Conservation (phyloP, 2,329 filamentous ascomycete genomes). For the Macrophomina phaseolina region DNA sequence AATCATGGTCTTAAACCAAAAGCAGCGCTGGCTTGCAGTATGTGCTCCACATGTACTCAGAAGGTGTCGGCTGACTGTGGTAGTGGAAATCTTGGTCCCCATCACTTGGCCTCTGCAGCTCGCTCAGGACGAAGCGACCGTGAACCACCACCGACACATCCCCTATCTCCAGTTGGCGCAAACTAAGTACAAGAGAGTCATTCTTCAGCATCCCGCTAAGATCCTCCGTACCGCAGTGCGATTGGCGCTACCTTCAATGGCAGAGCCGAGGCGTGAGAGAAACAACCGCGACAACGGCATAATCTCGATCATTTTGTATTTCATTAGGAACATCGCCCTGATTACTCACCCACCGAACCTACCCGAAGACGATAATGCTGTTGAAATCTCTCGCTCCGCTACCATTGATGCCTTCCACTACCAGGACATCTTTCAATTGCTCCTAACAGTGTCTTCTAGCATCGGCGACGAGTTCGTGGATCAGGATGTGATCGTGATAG, state of each 20-base stretch:
- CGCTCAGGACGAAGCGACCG: slow-evolving; percentile 78
- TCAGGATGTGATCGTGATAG: slow-evolving; percentile 87
- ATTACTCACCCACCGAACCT: slow-evolving; percentile 76
- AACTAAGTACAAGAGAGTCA: slow-evolving; percentile 84
- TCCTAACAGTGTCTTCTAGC: slow-evolving; percentile 87
- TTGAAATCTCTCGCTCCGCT: slow-evolving; percentile 84
- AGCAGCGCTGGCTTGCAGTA: slow-evolving; percentile 78
- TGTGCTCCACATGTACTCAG: slow-evolving; percentile 30
- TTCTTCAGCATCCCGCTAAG: slow-evolving; percentile 81
- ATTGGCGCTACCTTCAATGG: slow-evolving; percentile 84
- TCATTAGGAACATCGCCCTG: slow-evolving; percentile 86
- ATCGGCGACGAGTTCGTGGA: slow-evolving; percentile 92
- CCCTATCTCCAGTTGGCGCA: slow-evolving; percentile 89
- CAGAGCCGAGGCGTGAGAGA: slow-evolving; percentile 75
- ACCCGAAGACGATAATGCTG: slow-evolving; percentile 83
- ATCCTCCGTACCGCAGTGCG: slow-evolving; percentile 83
- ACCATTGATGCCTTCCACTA: slow-evolving; percentile 88
- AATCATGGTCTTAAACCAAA: slow-evolving; percentile 78
- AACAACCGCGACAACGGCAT: slow-evolving; percentile 84
- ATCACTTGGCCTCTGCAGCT: slow-evolving; percentile 92
- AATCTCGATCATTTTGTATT: slow-evolving; percentile 87
- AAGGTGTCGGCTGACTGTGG: slow-evolving; percentile 32
- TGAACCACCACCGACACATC: slow-evolving; percentile 91
- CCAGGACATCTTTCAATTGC: slow-evolving; percentile 85
- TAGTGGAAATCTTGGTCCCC: slow-evolving; percentile 85